phyloP scores from a whole-genome alignment of 257 asterid species.

The Primulina tabacum region DNA sequence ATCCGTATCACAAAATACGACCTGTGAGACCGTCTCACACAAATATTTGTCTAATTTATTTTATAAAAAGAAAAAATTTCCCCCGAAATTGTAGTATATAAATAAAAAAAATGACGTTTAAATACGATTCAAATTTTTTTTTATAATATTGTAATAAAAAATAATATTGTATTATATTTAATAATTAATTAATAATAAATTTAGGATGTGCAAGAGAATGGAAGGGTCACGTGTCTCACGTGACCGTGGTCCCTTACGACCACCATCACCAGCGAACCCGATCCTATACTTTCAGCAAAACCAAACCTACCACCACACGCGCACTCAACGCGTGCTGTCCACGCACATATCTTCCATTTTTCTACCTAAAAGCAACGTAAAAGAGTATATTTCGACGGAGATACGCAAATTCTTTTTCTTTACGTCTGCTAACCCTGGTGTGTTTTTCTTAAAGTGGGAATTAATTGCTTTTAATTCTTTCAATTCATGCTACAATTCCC shows the following conservation, averaged over 20 bases:
- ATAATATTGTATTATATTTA: too few species aligned
- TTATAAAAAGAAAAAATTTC: too few species aligned
- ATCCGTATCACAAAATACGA: too few species aligned
- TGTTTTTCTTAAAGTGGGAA: constrained; percentile 1
- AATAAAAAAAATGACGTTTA: too few species aligned
- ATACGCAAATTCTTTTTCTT: not conserved
- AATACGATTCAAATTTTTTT: too few species aligned
- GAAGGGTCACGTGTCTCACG: not conserved
- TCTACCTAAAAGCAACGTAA: not conserved
- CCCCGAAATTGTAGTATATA: too few species aligned
- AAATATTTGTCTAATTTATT: too few species aligned
- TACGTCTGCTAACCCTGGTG: too few species aligned
- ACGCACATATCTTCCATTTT: not conserved
- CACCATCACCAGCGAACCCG: not conserved
- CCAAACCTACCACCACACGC: constrained; percentile 27
- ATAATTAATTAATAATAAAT: too few species aligned
- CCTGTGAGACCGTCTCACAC: too few species aligned
- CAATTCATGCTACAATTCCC: not conserved
- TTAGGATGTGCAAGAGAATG: too few species aligned
- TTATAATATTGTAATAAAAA: too few species aligned
- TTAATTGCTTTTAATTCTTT: not conserved
- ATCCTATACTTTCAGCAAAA: constrained; percentile 15
- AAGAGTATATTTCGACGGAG: not conserved
- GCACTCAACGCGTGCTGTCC: constrained; percentile 22
- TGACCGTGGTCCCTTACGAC: not conserved